Conservation (phyloP, 169 alveolate species). For the Hepatocystis sp. region DNA sequence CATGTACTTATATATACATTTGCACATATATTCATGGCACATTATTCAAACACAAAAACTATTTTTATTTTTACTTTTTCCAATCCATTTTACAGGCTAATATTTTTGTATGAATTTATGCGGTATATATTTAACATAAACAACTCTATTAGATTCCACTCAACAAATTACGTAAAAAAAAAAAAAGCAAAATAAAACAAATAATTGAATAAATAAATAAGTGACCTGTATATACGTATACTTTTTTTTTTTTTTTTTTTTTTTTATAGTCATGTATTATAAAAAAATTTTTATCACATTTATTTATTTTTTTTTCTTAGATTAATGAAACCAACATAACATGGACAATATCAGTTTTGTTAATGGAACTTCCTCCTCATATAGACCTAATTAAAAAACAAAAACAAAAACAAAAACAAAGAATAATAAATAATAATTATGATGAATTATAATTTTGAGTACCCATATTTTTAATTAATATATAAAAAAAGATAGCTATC, state of each 20-base stretch:
- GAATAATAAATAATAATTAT: constrained; percentile 4
- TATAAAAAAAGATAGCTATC: too few relatives aligned
- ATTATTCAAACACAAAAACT: too few relatives aligned
- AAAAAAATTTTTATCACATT: too few relatives aligned
- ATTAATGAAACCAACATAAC: constrained; percentile 49
- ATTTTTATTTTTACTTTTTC: not conserved
- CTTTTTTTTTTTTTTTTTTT: not conserved
- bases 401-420: constrained; percentile 19
- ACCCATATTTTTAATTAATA: not conserved
- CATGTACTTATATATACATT: too few relatives aligned
- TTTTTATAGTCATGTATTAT: too few relatives aligned
- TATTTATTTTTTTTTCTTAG: constrained; percentile 21
- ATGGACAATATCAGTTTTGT: constrained; percentile 69
- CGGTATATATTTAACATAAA: constrained; percentile 36
- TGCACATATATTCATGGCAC: too few relatives aligned
- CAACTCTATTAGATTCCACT: constrained; percentile 33
- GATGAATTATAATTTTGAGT: constrained; percentile 58
- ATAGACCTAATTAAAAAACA: constrained; percentile 45
- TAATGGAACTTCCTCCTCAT: constrained; percentile 53
- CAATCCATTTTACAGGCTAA: constrained; percentile 15
- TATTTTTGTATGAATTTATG: constrained; percentile 70
- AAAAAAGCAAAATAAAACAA: not conserved
- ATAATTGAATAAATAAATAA: not conserved
- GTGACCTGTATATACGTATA: too few relatives aligned
- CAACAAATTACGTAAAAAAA: constrained; percentile 68